phyloP scores from a whole-genome alignment of 2,329 filamentous ascomycete species.

The Tolypocladium amazonense region DNA sequence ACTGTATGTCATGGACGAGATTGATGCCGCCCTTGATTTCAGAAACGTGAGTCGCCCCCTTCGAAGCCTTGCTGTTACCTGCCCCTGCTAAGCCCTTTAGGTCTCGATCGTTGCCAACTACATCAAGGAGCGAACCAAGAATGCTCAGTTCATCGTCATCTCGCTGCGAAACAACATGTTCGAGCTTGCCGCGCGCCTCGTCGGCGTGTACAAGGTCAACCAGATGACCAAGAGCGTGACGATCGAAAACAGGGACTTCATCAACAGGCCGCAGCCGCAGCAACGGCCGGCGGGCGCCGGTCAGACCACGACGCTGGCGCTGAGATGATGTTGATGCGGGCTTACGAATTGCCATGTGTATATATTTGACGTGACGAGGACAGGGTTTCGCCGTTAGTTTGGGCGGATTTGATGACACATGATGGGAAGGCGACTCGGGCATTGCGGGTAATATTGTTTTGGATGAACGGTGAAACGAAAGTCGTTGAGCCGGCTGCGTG shows the following conservation, averaged over 20 bases:
- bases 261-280: slow-evolving; percentile 28
- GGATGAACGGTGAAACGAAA: not conserved
- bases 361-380: not conserved
- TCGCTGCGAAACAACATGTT: slow-evolving; percentile 99
- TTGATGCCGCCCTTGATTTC: slow-evolving; percentile 96
- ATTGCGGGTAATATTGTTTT: not conserved
- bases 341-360: slow-evolving; percentile 1
- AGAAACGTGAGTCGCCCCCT: slow-evolving; percentile 65
- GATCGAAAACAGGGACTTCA: slow-evolving; percentile 76
- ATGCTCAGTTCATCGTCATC: slow-evolving; percentile 98
- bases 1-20: slow-evolving; percentile 99
- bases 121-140: slow-evolving; percentile 98
- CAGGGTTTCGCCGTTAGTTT: not conserved
- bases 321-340: slow-evolving; percentile 16
- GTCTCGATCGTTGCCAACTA: slow-evolving; percentile 97
- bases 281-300: slow-evolving; percentile 17
- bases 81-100: slow-evolving; percentile 29
- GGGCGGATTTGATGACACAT: not conserved
- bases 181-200: slow-evolving; percentile 86
- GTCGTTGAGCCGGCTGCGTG: not conserved
- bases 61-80: not conserved
- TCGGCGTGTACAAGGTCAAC: slow-evolving; percentile 98
- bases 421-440: slow-evolving; percentile 1
- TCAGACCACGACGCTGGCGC: slow-evolving; percentile 22
- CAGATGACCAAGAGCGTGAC: slow-evolving; percentile 95